These are phyloP conservation scores for Xylariaceae sp. DNA, from an alignment of 2,329 filamentous ascomycete species.

Conservation along the genomic window DNA sequence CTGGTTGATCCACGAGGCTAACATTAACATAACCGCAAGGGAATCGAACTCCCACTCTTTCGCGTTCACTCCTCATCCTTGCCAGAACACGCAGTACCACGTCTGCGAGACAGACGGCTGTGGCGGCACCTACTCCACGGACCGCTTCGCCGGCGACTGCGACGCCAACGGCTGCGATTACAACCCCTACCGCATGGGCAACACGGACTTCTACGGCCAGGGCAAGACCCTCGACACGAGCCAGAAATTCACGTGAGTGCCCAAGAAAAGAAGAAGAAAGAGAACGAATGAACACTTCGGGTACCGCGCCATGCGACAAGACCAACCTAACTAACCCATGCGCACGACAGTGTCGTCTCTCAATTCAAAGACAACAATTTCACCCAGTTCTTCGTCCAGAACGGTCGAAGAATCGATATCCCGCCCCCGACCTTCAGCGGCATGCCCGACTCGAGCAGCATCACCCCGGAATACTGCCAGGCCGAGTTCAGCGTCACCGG, in stretches of 20 bases:
- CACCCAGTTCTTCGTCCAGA: constrained; percentile 57
- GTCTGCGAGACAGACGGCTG: constrained; percentile 46
- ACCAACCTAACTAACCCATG: not conserved
- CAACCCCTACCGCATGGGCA: constrained; percentile 63
- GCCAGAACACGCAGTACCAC: constrained; percentile 44
- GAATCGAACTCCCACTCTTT: constrained; percentile 59
- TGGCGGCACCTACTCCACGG: constrained; percentile 45
- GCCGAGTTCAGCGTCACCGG: constrained; percentile 50
- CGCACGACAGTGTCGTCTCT: constrained; percentile 45
- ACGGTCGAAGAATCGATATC: constrained; percentile 48
- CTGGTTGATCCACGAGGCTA: not conserved
- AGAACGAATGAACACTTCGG: too few relatives aligned
- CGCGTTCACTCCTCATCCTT: constrained; percentile 60
- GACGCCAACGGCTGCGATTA: constrained; percentile 64
- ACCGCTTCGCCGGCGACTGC: constrained; percentile 56
- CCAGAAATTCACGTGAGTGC: constrained; percentile 48
- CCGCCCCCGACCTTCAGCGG: constrained; percentile 31
- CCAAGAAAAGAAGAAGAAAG: too few relatives aligned
- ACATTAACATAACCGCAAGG: constrained; percentile 21
- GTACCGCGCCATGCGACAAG: not conserved
- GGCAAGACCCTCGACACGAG: constrained; percentile 54
- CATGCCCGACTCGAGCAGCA: constrained; percentile 29
- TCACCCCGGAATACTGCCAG: constrained; percentile 54
- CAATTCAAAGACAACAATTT: constrained; percentile 49
- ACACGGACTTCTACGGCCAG: constrained; percentile 56